A percentile compares a stretch with the other conserved stretches of the same genome.
Evolutionary conservation across 805 yeast species (phyloP).

Genomic region (Ogataea paradorogensis): DNA sequence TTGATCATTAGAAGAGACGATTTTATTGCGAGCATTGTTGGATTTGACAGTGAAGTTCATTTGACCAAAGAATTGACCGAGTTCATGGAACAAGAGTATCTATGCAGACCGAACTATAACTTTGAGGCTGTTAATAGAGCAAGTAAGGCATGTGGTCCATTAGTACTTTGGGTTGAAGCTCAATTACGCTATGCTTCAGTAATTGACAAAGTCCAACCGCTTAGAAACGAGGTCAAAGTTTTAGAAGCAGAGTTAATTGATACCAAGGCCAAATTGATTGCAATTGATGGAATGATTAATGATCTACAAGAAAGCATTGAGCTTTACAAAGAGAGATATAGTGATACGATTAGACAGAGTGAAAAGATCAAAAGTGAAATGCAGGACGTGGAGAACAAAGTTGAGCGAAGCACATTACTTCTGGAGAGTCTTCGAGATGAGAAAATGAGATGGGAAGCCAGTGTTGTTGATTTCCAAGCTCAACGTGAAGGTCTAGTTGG

Average conservation of each 20-base stretch:
- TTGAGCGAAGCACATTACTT: constrained; percentile 58
- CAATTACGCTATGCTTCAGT: constrained; percentile 77
- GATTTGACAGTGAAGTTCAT: constrained; percentile 61
- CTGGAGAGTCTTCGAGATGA: constrained; percentile 65
- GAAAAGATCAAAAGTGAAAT: constrained; percentile 75
- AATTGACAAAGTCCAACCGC: constrained; percentile 68
- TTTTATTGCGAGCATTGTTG: constrained; percentile 78
- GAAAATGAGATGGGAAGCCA: constrained; percentile 68
- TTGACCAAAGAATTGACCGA: constrained; percentile 52
- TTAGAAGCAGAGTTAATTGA: constrained; percentile 60
- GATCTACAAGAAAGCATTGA: constrained; percentile 74
- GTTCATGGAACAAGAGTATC: constrained; percentile 56
- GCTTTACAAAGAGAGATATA: constrained; percentile 62
- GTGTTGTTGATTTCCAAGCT: constrained; percentile 48
- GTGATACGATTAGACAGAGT: constrained; percentile 70
- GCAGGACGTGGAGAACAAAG: constrained; percentile 55
- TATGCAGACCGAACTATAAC: constrained; percentile 62
- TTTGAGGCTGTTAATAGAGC: constrained; percentile 80
- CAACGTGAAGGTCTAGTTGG: constrained; percentile 56
- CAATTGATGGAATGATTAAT: constrained; percentile 75
- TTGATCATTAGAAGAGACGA: constrained; percentile 79
- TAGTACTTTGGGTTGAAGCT: constrained; percentile 84
- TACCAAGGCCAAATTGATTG: constrained; percentile 66
- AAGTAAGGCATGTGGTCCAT: constrained; percentile 92
- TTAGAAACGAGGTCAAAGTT: constrained; percentile 57